Base-by-base conservation (phyloP, 1,284 basidiomycete genomes). In the Naganishia sp. region DNA sequence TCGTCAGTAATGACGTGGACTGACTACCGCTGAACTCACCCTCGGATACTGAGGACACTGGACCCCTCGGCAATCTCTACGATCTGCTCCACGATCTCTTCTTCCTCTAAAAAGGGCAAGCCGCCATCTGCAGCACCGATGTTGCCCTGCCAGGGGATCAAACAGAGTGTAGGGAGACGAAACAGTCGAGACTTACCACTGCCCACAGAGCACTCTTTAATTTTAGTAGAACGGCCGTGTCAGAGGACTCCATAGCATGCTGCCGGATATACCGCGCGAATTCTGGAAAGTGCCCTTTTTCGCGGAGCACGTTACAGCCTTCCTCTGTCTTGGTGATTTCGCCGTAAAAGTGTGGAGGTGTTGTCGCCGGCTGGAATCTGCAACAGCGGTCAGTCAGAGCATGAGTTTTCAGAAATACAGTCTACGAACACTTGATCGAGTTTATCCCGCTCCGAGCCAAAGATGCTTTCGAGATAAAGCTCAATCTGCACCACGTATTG, bases 151-250 rank as follows among this genome's bases (percentile, higher is more conserved):
- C 55, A 46, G 18, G 23, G 42, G 11, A 55, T 52, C 21, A 4
- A 46, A 60, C 59, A 33, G 18, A 5, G 43, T 43, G 9, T 49
- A 15, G 52, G 13, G 7, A 33, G 11, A 60, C 33, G 39, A 11
- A 23, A 36, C 16, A 7, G 36, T 46, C 21, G 28, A 39, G 28
- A 84, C 90, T 73, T 76, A 95, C 94, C 66, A 99, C 88, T 1
- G 93, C 92, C 96, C 96, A 99, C 0, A 99, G 82, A 11, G 94
- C 90, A 75, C 93, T 96, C 80, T 99, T 99, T 65, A 99, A 80
- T 77, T 91, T 92, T 73, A 88, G 82, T 67, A 98, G 88, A 36
- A 96, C 82, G 53, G 90, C 90, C 23, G 85, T 79, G 75, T 99
- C 94, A 65, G 88, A 86, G 55, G 85, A 86, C 77, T 97, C 94